Base-by-base conservation (phyloP, 129 eudicot species). In the Rutidosis leptorrhynchoides region DNA sequence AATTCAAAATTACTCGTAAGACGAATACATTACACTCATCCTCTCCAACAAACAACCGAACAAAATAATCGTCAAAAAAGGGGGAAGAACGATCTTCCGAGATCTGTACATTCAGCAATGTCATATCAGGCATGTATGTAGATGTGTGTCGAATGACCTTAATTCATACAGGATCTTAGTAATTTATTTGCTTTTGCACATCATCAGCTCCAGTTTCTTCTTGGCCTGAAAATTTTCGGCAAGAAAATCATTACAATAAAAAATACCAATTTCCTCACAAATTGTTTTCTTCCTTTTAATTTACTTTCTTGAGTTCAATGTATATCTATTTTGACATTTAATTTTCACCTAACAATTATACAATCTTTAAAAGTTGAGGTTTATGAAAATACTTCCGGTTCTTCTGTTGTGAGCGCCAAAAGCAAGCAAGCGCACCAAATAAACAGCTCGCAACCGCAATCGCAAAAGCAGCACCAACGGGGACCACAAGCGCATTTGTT, bases 361-460 rank as follows among this genome's bases (percentile, higher is more conserved):
- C 80, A 72, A 67, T 82, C 79, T 93, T 93, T 65, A 86, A 79
- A 73, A 84, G 80, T 76, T 80, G 96, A 65, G 83, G 90, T 58
- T 89, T 82, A 74, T 78, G 74, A 69, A 78, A 80, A 76, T 94
- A 89, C 93, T 86, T 94, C 78, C 95, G 79, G 57, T 67, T 89
- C 95, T 89, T 94, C 77, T 94, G 99, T 30, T 40, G 91, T 29
- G 86, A 83, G 4, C 93, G 88, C 97, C 97, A 94, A 65, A 68
- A 77, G 80, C 88, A 89, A n/a, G 95, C 94, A 23, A 94, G 93
- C 9, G 90, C 99, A 25, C 93, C 99, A 56, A 89, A 94, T 60
- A 84, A 83, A 80, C 99, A 94, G 96, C 97, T 81, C 0, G 95
- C 97, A 25, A 84, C 78, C 45, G 88, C 93, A 40, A 94, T 89